phyloP scores from a whole-genome alignment of 2,329 filamentous ascomycete genomes.

The Paecilomyces formosus region DNA sequence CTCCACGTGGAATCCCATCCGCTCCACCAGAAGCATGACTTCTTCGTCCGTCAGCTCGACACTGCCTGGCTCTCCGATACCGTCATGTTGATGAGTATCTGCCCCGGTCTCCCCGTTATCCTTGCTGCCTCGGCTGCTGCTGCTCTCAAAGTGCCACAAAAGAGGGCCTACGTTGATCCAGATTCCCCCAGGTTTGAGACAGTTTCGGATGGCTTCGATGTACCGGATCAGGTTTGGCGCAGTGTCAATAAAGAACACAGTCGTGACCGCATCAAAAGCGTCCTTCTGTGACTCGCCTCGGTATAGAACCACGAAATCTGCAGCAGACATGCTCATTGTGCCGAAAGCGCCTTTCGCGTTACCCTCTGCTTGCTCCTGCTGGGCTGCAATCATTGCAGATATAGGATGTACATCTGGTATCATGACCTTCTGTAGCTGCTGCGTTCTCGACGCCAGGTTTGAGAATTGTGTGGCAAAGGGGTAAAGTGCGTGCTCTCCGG shows the following conservation, averaged over 20 bases:
- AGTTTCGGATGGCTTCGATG: slow-evolving; percentile 72
- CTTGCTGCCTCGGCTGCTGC: slow-evolving; percentile 12
- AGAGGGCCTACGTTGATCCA: slow-evolving; percentile 88
- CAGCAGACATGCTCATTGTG: slow-evolving; percentile 85
- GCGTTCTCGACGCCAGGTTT: slow-evolving; percentile 65
- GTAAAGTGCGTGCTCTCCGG: slow-evolving; percentile 63
- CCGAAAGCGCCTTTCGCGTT: slow-evolving; percentile 40
- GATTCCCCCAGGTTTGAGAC: slow-evolving; percentile 68
- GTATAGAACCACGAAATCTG: slow-evolving; percentile 89
- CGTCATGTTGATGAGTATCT: slow-evolving; percentile 40
- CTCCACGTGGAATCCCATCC: slow-evolving; percentile 70
- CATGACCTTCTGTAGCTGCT: slow-evolving; percentile 66
- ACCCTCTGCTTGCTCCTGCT: slow-evolving; percentile 8
- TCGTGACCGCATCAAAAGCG: slow-evolving; percentile 72
- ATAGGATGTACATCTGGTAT: slow-evolving; percentile 77
- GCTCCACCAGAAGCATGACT: slow-evolving; percentile 65
- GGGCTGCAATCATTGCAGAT: slow-evolving; percentile 41
- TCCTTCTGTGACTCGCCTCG: slow-evolving; percentile 53
- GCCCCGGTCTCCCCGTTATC: slow-evolving; percentile 31
- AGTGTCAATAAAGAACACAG: slow-evolving; percentile 95
- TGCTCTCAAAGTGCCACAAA: slow-evolving; percentile 89
- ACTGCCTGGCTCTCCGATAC: slow-evolving; percentile 81
- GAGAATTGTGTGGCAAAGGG: slow-evolving; percentile 86
- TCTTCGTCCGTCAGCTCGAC: slow-evolving; percentile 89
- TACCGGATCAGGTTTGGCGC: slow-evolving; percentile 90